Evolutionary conservation across 1,284 basidiomycete species (phyloP).

Genomic region (Trametes polyzona): DNA sequence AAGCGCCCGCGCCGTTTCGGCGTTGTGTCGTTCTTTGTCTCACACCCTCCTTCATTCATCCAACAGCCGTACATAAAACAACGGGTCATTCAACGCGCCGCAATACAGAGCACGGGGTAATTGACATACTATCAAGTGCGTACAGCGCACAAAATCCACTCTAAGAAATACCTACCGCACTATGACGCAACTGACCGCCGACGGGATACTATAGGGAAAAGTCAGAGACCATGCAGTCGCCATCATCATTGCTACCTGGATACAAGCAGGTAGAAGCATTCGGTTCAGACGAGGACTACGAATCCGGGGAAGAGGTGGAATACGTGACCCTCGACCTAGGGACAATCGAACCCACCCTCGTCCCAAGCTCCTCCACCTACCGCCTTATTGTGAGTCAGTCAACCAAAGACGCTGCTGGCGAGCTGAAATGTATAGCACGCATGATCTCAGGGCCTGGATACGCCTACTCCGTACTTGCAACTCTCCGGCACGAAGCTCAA

Average conservation of each 20-base stretch:
- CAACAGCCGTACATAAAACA: no score
- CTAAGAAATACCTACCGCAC: no score
- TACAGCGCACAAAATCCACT: no score
- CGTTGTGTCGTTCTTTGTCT: constrained; percentile 1
- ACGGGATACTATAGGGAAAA: no score
- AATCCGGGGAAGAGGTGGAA: constrained; percentile 59
- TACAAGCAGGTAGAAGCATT: constrained; percentile 67
- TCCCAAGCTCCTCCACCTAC: constrained; percentile 68
- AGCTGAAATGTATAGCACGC: constrained; percentile 6
- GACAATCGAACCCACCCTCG: constrained; percentile 68
- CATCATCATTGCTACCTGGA: constrained; percentile 45
- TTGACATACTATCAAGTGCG: no score
- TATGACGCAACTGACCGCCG: no score
- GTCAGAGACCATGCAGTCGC: background rate
- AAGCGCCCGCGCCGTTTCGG: constrained; percentile 7
- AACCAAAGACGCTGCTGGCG: background rate
- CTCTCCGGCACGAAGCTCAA: constrained; percentile 73
- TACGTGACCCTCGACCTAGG: constrained; percentile 78
- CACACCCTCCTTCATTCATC: background rate
- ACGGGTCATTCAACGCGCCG: no score
- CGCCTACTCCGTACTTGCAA: constrained; percentile 73
- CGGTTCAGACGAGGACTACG: constrained; percentile 61
- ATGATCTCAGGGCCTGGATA: constrained; percentile 67
- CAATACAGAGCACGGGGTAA: no score
- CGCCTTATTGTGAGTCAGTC: constrained; percentile 65